Conservation (phyloP, 1,284 basidiomycete species). For the Meripilus lineatus region DNA sequence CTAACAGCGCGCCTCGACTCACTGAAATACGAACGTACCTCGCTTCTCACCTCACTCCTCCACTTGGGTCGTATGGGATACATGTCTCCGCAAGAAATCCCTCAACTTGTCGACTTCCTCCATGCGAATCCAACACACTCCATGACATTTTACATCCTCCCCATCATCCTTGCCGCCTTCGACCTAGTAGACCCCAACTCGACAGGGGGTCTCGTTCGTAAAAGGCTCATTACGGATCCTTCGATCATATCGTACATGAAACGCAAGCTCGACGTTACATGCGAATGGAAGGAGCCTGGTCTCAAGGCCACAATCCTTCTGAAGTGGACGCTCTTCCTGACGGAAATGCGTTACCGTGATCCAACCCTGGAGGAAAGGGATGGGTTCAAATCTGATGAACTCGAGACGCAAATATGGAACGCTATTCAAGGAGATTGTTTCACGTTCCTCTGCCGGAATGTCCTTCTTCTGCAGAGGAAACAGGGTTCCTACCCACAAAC, state of each 20-base stretch:
- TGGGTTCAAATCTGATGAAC: conserved; percentile 72
- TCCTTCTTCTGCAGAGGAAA: conserved; percentile 49
- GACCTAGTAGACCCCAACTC: conserved; percentile 60
- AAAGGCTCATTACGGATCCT: conserved; percentile 40
- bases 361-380: conserved; percentile 56
- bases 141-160: conserved; percentile 70
- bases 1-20: conserved; percentile 64
- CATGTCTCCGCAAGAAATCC: conserved; percentile 54
- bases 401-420: conserved; percentile 79
- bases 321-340: conserved; percentile 85
- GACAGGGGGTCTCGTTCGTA: conserved; percentile 37
- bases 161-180: conserved; percentile 62
- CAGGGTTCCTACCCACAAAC: conserved; percentile 36
- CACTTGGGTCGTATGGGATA: conserved; percentile 61
- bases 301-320: conserved; percentile 75
- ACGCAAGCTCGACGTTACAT: conserved; percentile 44
- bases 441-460: conserved; percentile 58
- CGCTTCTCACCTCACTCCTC: conserved; percentile 58
- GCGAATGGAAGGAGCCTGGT: conserved; percentile 68
- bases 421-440: conserved; percentile 84
- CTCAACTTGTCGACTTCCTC: conserved; percentile 63
- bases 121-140: conserved; percentile 55
- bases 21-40: conserved; percentile 66
- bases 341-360: conserved; percentile 68
- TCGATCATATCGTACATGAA: conserved; percentile 51